A percentile compares a stretch with the other conserved stretches of the same genome.
Evolutionary conservation across 148 eudicot genomes (phyloP).

Genomic region (Silene uniflora): DNA sequence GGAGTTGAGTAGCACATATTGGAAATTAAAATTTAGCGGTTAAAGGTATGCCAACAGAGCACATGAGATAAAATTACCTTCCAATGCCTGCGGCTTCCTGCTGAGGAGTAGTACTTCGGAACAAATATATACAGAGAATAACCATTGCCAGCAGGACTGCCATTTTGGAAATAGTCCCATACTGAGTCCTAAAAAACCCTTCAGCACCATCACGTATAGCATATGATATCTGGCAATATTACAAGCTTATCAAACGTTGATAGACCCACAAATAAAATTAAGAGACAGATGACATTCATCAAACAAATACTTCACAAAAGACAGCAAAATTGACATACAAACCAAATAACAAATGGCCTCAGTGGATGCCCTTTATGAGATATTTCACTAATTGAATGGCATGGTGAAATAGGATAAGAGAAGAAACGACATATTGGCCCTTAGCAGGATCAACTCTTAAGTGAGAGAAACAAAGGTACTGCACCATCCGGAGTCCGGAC

Average conservation of each 20-base stretch:
- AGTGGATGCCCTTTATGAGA: background rate
- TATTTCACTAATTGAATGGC: background rate
- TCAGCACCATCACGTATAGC: constrained; percentile 99
- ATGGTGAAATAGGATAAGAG: background rate
- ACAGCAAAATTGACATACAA: constrained; percentile 2
- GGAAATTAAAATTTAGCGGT: background rate
- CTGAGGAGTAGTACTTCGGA: constrained; percentile 79
- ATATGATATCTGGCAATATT: constrained; percentile 77
- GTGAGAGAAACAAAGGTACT: no score
- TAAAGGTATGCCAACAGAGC: constrained; percentile 3
- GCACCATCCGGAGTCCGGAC: no score
- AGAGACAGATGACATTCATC: constrained; percentile 6
- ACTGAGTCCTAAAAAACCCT: constrained; percentile 95
- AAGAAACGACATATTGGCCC: background rate
- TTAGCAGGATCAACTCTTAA: no score
- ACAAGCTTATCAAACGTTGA: constrained; percentile 25
- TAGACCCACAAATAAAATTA: background rate
- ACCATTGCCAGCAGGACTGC: constrained; percentile 76
- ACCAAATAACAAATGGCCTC: background rate
- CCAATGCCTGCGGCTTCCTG: constrained; percentile 93
- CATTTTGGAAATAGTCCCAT: constrained; percentile 97
- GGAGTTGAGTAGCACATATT: constrained; percentile 16
- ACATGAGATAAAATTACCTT: constrained; percentile 39
- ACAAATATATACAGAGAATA: constrained; percentile 78
- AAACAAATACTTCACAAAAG: constrained; percentile 4